Evolutionary conservation across 2,329 filamentous ascomycete genomes (phyloP), one percentile per base, ranked within the genome.

Genomic region (Thielaviopsis musarum): DNA sequence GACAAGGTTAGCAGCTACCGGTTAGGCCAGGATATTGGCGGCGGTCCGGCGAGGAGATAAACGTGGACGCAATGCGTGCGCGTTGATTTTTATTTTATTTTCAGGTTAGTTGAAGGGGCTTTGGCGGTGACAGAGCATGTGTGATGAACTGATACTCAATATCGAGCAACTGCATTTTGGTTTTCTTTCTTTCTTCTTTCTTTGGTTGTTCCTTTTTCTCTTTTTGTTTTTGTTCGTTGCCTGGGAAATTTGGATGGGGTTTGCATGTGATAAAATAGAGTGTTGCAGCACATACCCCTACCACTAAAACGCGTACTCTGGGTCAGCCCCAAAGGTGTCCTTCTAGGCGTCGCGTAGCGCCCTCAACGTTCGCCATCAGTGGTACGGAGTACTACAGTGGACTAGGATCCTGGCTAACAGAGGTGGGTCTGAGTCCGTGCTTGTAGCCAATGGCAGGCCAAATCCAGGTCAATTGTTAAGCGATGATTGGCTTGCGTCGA

Each of bases 1-100:
- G 91, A 98, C 72, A 96, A 95, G 77, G 88, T 98, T 65, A 86
- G 88, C 53, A 90, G 89, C 65, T 98, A 98, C 75, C 79, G 89
- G 62, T 76, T 95, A 65, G 87, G 87, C 26, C 85, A 89, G 71
- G 86, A 88, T 68, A 88, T 89, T 70, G 83, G 84, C 19, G 84
- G 85, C 56, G 83, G 83, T 58, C 82, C 81, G 65, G 74, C 75
- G 54, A 76, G 75, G 68, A 73, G 75, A 70, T 81, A 73, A 67
- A 61, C 12, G n/a, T 2, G 5, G 34, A 26, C n/a, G 21, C 34
- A 15, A 17, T 5, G n/a, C 13, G 19, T 5, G n/a, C 13, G 41
- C 15, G 45, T 21, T 19, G 22, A 45, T 22, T 13, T 55, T 41
- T 58, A 19, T 24, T 41, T 54, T 54, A 5, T 57, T 52, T 22